Percentiles rank a stretch among this genome's conserved stretches.
Evolutionary conservation across 257 asterid genomes (phyloP).

Genomic region (Orobanche coerulescens): DNA sequence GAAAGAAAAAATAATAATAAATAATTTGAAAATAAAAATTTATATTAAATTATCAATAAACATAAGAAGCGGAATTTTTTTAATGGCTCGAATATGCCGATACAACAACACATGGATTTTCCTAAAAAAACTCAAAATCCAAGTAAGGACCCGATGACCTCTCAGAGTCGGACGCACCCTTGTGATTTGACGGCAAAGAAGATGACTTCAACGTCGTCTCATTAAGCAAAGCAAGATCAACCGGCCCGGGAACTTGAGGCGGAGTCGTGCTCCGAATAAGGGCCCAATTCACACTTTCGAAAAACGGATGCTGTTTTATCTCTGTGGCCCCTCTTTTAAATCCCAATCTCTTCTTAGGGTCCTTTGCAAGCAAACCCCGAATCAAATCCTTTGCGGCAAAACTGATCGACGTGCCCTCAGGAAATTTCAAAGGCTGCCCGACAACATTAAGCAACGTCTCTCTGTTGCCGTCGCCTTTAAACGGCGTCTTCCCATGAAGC

Average conservation of each 20-base stretch:
- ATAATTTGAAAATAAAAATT: constrained; percentile 13
- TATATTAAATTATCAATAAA: constrained; percentile 27
- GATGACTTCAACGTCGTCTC: constrained; percentile 37
- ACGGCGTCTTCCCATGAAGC: constrained; percentile 83
- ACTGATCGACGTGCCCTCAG: constrained; percentile 55
- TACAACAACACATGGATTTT: constrained; percentile 17
- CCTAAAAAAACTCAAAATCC: constrained; percentile 76
- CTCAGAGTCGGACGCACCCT: constrained; percentile 44
- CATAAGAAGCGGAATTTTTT: neutral
- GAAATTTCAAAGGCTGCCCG: constrained; percentile 66
- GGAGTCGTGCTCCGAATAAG: constrained; percentile 70
- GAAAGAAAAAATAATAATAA: neutral
- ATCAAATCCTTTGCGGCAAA: constrained; percentile 81
- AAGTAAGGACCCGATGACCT: constrained; percentile 74
- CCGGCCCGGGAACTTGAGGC: constrained; percentile 66
- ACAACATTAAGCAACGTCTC: constrained; percentile 86
- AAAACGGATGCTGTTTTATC: constrained; percentile 83
- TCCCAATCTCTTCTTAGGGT: constrained; percentile 80
- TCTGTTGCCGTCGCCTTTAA: constrained; percentile 68
- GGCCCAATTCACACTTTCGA: constrained; percentile 84
- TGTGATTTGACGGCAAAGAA: constrained; percentile 35
- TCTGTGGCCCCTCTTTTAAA: constrained; percentile 76
- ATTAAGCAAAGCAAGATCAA: constrained; percentile 45
- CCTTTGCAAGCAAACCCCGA: constrained; percentile 73
- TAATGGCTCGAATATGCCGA: constrained; percentile 14